Evolutionary conservation across 176 grass and related monocot genomes (phyloP), one percentile per base, ranked within the genome.

Genomic region (Cenchrus purpureus): DNA sequence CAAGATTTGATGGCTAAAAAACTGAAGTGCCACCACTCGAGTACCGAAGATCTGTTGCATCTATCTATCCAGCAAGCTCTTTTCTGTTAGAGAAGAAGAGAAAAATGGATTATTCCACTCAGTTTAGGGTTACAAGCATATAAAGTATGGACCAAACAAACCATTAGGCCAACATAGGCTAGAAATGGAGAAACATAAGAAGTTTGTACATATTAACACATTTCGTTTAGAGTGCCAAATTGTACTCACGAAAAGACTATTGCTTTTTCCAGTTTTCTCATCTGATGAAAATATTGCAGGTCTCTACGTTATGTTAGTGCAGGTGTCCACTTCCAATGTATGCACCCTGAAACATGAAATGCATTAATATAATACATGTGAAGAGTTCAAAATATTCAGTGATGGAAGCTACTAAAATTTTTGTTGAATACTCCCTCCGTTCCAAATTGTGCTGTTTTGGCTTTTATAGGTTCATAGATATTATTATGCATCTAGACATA

Each of bases 301-400:
- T 15, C 15, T 65, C 63, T 12, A 65, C 37, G 29, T 10, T 32
- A 15, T 34, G 10, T 67, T 37, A 68, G 29, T 22, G 49, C 31
- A 37, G 48, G 15, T 65, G 15, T 34, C 50, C 22, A 44, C 8
- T 79, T 79, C 61, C 28, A 79, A 79, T 65, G 31, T 11, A 68
- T 37, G 52, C 75, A 61, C 52, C 7, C 63, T 55, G 49, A 68
- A 81, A 81, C 65, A 81, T 28, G 32, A 68, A 78, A 46, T 45
- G 54, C 31, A 32, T 32, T 77, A 46, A 7, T 62, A 28, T 62
- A 61, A 43, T 63, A 44, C 7, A 69, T 81, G 64, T 15, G 20
- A 68, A 54, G 65, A 37, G 28, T 13, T 45, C 16, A 29, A 45
- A 10, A 71, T 42, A 42, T 82, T 19, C 8, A 7, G 34, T 34